Conservation (phyloP, 108 stramenopile genomes). For the Mayamaea pseudoterrestris region DNA sequence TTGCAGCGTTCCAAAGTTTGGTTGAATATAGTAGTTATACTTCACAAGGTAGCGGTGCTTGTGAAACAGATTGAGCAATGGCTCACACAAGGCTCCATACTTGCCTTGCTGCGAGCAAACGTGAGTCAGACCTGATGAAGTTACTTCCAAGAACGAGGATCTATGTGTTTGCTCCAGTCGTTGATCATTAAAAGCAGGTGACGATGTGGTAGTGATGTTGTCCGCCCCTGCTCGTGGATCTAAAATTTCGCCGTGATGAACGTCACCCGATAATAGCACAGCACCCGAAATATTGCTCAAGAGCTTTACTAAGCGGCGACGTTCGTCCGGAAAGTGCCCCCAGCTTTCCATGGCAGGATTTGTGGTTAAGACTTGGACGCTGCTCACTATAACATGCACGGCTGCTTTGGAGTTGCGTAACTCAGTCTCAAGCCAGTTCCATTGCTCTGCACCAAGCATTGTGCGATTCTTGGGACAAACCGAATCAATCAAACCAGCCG, state of each 20-base stretch:
- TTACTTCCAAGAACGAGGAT: slow-evolving; percentile 59
- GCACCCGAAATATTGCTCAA: slow-evolving; percentile 12
- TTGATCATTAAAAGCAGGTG: neutral
- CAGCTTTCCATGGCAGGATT: slow-evolving; percentile 81
- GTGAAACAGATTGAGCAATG: slow-evolving; percentile 40
- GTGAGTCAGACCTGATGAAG: slow-evolving; percentile 80
- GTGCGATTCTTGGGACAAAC: slow-evolving; percentile 17
- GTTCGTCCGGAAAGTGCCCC: slow-evolving; percentile 77
- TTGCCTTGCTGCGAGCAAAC: slow-evolving; percentile 44
- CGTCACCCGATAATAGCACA: slow-evolving; percentile 73
- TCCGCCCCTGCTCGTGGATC: slow-evolving; percentile 8
- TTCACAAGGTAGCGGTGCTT: slow-evolving; percentile 6
- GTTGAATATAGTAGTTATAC: slow-evolving; percentile 24
- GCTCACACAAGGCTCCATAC: slow-evolving; percentile 57
- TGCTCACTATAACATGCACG: slow-evolving; percentile 54
- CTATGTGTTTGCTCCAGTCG: neutral
- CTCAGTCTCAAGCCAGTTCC: slow-evolving; percentile 64
- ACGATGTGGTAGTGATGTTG: slow-evolving; percentile 1
- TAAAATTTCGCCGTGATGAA: slow-evolving; percentile 81
- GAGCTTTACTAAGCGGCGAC: slow-evolving; percentile 37
- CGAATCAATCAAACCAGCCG: slow-evolving; percentile 35
- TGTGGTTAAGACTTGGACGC: slow-evolving; percentile 72
- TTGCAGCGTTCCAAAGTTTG: slow-evolving; percentile 56
- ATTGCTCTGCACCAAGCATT: slow-evolving; percentile 74
- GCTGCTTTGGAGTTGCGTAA: slow-evolving; percentile 21